phyloP scores from a whole-genome alignment of 441 rosid genomes.

The Brassica balearica region DNA sequence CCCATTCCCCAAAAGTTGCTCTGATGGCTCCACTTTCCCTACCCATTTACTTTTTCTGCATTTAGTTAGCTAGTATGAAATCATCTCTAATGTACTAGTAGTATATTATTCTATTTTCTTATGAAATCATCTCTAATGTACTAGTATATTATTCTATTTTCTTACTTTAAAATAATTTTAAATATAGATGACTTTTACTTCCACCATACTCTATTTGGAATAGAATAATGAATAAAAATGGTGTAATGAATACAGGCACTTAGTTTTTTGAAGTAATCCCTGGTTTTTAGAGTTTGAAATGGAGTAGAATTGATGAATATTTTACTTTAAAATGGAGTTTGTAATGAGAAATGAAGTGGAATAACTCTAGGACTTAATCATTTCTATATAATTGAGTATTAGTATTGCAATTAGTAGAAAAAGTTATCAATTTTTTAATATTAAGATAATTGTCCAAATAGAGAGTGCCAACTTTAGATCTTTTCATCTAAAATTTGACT shows the following conservation, averaged over 20 bases:
- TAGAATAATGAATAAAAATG: neutral
- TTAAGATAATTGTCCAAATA: neutral
- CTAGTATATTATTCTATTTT: neutral
- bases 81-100: neutral
- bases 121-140: neutral
- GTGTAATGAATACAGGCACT: neutral
- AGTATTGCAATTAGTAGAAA: neutral
- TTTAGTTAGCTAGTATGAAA: neutral
- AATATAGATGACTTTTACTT: neutral
- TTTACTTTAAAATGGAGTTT: neutral
- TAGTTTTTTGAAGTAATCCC: neutral
- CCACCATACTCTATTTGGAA: neutral
- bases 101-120: neutral
- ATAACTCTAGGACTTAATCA: constrained; percentile 2
- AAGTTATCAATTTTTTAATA: neutral
- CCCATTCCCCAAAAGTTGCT: constrained; percentile 44
- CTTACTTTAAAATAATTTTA: neutral
- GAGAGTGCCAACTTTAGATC: neutral
- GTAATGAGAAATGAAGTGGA: neutral
- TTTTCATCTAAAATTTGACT: neutral
- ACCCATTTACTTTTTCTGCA: constrained; percentile 8
- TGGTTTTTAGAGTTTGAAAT: neutral
- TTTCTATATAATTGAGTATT: neutral
- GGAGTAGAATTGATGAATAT: neutral
- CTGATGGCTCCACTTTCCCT: constrained; percentile 55